Percentiles rank a stretch among this genome's conserved stretches.
phyloP scores from a whole-genome alignment of 2,329 filamentous ascomycete genomes.

The Alternaria angustiovoidea region DNA sequence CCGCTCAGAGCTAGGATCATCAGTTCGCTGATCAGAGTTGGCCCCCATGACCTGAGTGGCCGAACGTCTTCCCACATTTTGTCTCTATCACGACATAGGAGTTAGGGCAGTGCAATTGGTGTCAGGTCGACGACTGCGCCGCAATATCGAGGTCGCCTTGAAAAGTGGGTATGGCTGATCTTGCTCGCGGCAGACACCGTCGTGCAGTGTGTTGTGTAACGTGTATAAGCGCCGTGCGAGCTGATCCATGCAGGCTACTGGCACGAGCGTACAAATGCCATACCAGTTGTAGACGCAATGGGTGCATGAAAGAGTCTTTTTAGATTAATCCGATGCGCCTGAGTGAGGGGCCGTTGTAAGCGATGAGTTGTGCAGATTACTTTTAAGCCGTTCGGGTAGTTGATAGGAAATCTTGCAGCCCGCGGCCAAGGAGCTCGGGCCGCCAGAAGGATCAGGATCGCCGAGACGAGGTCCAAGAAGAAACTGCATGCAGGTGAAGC shows the following conservation, averaged over 20 bases:
- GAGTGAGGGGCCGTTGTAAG: conserved; percentile 15
- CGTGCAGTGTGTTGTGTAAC: conserved; percentile 13
- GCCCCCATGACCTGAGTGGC: conserved; percentile 13
- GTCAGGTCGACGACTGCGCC: conserved; percentile 10
- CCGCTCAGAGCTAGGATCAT: conserved; percentile 22
- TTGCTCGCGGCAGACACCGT: conserved; percentile 14
- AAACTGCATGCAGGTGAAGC: conserved; percentile 12
- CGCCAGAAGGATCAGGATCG: conserved; percentile 1
- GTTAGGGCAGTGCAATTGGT: neutral
- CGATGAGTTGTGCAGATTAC: conserved; percentile 8
- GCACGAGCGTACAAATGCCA: conserved; percentile 4
- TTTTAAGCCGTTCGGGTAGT: conserved; percentile 6
- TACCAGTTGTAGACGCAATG: conserved; percentile 10
- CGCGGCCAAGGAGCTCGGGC: neutral
- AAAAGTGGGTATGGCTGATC: conserved; percentile 14
- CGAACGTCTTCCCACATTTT: neutral
- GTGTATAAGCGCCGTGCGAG: conserved; percentile 17
- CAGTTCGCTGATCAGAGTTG: conserved; percentile 19
- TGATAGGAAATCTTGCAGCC: conserved; percentile 5
- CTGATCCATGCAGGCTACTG: conserved; percentile 13
- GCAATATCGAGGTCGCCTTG: conserved; percentile 13
- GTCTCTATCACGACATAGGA: neutral
- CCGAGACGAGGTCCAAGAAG: conserved; percentile 16
- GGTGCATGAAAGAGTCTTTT: conserved; percentile 3
- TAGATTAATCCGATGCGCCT: conserved; percentile 14